These are phyloP conservation scores for Astrocystis sublimbata DNA, from an alignment of 495 filamentous ascomycete genomes.

Conservation along the genomic window DNA sequence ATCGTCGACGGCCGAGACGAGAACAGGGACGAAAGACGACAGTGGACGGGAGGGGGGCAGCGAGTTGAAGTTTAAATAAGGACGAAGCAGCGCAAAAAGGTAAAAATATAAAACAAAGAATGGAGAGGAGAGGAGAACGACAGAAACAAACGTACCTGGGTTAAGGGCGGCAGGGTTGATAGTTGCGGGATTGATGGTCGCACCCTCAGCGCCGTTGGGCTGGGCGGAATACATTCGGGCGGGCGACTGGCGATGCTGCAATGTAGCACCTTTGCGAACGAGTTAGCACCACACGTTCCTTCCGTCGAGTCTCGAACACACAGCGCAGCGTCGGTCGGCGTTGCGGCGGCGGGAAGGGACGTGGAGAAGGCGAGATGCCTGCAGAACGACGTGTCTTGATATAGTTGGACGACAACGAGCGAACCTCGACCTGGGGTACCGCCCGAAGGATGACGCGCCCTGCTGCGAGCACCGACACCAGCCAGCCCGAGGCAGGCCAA, in stretches of 20 bases:
- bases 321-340: conserved; percentile 25
- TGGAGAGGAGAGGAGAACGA: no score
- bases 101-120: no score
- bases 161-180: conserved; percentile 57
- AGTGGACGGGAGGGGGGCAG: not conserved
- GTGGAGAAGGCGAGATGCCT: conserved; percentile 39
- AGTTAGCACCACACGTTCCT: conserved; percentile 23
- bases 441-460: conserved; percentile 44
- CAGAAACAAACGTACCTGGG: conserved; percentile 45
- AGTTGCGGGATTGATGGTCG: conserved; percentile 57
- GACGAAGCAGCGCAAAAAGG: no score
- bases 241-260: conserved; percentile 34
- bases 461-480: not conserved
- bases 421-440: conserved; percentile 29
- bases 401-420: conserved; percentile 51
- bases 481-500: no score
- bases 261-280: conserved; percentile 37
- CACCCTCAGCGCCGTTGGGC: conserved; percentile 58
- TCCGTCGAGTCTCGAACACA: no score
- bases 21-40: not conserved
- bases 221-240: conserved; percentile 57
- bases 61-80: conserved; percentile 22
- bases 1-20: conserved; percentile 18
- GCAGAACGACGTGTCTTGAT: conserved; percentile 60
- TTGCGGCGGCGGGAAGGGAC: conserved; percentile 33